Conservation (phyloP, 192 early-diverging fungal genomes). For the Diversispora epigaea region DNA sequence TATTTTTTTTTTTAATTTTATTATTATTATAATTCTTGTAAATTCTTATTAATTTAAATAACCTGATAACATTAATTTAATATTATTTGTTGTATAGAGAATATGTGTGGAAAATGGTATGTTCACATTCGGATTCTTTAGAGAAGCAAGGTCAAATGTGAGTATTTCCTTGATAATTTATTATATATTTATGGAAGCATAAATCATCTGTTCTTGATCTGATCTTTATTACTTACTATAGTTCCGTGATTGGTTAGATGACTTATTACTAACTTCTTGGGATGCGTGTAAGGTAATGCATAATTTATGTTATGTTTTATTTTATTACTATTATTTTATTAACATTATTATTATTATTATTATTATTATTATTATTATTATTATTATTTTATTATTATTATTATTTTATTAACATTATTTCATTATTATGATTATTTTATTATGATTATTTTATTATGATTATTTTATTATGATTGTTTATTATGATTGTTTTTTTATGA, state of each 20-base stretch:
- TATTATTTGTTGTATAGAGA: slow-evolving; percentile 28
- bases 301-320: background rate
- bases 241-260: slow-evolving; percentile 65
- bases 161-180: background rate
- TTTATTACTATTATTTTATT: background rate
- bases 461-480: background rate
- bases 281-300: slow-evolving; percentile 47
- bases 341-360: too few species aligned
- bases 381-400: too few species aligned
- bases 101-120: slow-evolving; percentile 71
- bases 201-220: too few species aligned
- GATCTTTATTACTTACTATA: slow-evolving; percentile 24
- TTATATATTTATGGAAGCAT: background rate
- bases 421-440: background rate
- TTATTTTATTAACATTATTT: too few species aligned
- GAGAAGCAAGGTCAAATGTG: slow-evolving; percentile 51
- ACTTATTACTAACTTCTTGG: slow-evolving; percentile 57
- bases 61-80: background rate
- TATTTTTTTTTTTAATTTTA: background rate
- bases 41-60: background rate
- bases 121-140: slow-evolving; percentile 62
- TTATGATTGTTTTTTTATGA: background rate
- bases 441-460: background rate
- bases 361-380: too few species aligned
- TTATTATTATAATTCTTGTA: background rate